phyloP scores from a whole-genome alignment of 306 rosid genomes.

The Astragalus membranaceus region DNA sequence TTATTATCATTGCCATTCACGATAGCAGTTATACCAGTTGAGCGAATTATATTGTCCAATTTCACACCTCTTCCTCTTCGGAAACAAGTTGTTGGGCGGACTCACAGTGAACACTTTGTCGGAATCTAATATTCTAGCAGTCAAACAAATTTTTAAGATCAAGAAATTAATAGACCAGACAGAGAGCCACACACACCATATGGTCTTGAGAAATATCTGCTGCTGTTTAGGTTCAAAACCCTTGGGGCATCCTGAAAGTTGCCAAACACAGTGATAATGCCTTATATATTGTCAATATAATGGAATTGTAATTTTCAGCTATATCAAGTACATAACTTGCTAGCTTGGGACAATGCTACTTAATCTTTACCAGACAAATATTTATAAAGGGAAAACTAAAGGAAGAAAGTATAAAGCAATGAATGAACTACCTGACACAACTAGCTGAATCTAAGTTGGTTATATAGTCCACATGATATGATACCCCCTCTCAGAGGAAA shows the following conservation, averaged over 20 bases:
- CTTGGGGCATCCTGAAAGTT: constrained; percentile 67
- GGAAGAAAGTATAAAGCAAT: background rate
- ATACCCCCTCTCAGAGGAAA: too few relatives aligned
- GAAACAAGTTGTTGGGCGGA: constrained; percentile 73
- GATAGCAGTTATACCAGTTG: constrained; percentile 42
- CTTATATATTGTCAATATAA: background rate
- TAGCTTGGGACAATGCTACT: too few relatives aligned
- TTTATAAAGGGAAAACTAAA: background rate
- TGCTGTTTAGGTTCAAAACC: constrained; percentile 53
- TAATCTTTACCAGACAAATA: too few relatives aligned
- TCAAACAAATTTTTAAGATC: constrained; percentile 29
- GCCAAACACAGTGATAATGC: constrained; percentile 11
- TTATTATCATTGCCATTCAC: constrained; percentile 75
- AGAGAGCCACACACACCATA: constrained; percentile 62
- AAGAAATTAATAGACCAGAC: background rate
- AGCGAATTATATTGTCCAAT: constrained; percentile 43
- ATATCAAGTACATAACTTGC: too few relatives aligned
- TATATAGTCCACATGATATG: constrained; percentile 54
- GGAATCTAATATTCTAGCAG: constrained; percentile 65
- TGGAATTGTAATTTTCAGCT: background rate
- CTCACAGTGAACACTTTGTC: constrained; percentile 62
- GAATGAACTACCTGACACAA: constrained; percentile 56
- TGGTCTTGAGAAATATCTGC: constrained; percentile 60
- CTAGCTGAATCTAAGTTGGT: constrained; percentile 65
- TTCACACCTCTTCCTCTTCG: constrained; percentile 50